Evolutionary conservation across 163 green algal species (phyloP).

Genomic region (Botryococcus braunii): DNA sequence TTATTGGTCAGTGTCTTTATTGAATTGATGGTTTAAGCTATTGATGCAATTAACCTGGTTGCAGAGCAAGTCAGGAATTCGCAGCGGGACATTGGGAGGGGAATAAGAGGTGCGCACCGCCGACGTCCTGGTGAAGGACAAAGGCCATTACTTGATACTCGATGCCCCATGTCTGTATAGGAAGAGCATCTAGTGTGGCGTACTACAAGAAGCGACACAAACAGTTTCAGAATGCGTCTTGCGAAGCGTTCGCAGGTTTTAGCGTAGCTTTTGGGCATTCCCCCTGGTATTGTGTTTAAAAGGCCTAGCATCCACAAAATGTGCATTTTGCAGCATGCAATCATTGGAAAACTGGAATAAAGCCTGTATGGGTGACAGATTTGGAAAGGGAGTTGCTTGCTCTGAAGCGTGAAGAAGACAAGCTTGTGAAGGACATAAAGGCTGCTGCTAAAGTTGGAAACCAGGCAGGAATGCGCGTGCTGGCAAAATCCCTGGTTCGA

Average conservation of each 20-base stretch:
- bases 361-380: constrained; percentile 31
- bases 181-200: neutral
- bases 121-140: neutral
- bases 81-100: constrained; percentile 42
- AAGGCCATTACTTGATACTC: neutral
- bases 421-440: constrained; percentile 52
- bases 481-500: constrained; percentile 77
- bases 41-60: neutral
- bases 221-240: neutral
- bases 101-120: constrained; percentile 33
- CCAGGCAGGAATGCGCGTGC: constrained; percentile 33
- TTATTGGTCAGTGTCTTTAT: neutral
- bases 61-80: constrained; percentile 46
- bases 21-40: neutral
- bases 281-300: neutral
- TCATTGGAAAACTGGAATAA: neutral
- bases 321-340: neutral
- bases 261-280: neutral
- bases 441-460: constrained; percentile 60
- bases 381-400: constrained; percentile 59
- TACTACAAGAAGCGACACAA: neutral
- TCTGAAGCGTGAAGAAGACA: constrained; percentile 68
- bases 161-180: neutral
- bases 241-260: neutral
- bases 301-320: neutral